Conservation (phyloP, 192 early-diverging fungal genomes). For the Kickxella alabastrina region DNA sequence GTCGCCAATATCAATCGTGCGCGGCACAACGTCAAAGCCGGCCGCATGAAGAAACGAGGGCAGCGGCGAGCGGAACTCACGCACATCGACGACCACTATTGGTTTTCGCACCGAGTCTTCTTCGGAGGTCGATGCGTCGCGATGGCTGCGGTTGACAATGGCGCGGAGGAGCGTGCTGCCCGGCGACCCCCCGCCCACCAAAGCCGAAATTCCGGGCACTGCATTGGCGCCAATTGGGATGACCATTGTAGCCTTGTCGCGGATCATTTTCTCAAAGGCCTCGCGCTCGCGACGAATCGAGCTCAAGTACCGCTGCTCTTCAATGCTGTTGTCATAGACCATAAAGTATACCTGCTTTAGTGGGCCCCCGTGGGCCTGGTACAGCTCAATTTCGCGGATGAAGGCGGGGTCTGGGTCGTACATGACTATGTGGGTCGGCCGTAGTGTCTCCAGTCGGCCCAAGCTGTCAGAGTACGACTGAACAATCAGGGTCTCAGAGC, state of each 20-base stretch:
- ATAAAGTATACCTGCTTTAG: slow-evolving; percentile 84
- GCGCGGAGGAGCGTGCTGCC: slow-evolving; percentile 14
- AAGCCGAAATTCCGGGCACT: neutral
- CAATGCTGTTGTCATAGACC: slow-evolving; percentile 90
- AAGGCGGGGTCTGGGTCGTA: slow-evolving; percentile 88
- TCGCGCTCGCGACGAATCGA: slow-evolving; percentile 84
- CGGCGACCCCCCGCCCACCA: slow-evolving; percentile 12
- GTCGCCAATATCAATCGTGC: slow-evolving; percentile 89
- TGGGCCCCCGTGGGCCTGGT: slow-evolving; percentile 51
- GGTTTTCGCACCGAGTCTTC: slow-evolving; percentile 5
- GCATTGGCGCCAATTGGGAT: slow-evolving; percentile 22
- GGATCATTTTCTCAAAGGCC: slow-evolving; percentile 88
- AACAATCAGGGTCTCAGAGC: slow-evolving; percentile 48
- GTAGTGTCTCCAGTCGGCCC: slow-evolving; percentile 65
- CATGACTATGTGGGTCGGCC: slow-evolving; percentile 82
- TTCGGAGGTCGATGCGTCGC: neutral
- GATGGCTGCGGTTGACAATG: slow-evolving; percentile 18
- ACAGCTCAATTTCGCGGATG: slow-evolving; percentile 81
- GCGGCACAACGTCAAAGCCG: slow-evolving; percentile 70
- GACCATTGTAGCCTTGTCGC: slow-evolving; percentile 73
- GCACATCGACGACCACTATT: slow-evolving; percentile 77
- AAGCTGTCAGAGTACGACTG: slow-evolving; percentile 59
- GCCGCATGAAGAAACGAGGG: slow-evolving; percentile 79
- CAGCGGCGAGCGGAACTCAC: slow-evolving; percentile 91
- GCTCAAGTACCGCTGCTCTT: slow-evolving; percentile 89